Percentiles rank a stretch among this genome's conserved stretches.
Conservation (phyloP, 148 eudicot species). For the Heliamphora exappendiculata region DNA sequence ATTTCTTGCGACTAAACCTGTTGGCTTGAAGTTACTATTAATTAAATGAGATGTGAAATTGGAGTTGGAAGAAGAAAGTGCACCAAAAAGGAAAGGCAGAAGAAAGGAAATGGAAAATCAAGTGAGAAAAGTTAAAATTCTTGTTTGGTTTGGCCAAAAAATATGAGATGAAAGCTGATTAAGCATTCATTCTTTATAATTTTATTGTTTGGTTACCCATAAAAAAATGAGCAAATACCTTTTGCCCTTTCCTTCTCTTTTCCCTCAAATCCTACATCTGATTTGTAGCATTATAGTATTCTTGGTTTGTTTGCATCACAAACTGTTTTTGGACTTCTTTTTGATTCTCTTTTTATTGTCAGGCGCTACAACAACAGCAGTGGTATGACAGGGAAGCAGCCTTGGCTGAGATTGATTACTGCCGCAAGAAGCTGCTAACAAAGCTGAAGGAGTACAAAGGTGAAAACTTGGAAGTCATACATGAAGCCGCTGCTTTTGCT, state of each 20-base stretch:
- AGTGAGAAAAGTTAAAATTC: background rate
- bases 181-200: background rate
- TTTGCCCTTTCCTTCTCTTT: no score
- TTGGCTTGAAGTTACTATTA: background rate
- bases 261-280: background rate
- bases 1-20: background rate
- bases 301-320: background rate
- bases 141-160: background rate
- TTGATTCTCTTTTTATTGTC: constrained; percentile 14
- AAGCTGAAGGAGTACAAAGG: constrained; percentile 77
- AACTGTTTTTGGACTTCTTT: background rate
- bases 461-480: constrained; percentile 63
- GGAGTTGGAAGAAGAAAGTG: background rate
- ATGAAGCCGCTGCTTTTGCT: constrained; percentile 75
- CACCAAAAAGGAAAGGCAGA: background rate
- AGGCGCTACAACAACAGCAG: constrained; percentile 86
- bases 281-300: background rate
- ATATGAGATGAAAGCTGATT: background rate
- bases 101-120: background rate
- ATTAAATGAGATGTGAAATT: background rate
- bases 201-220: background rate
- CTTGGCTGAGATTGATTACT: constrained; percentile 64
- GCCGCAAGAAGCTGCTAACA: constrained; percentile 67
- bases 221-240: background rate
- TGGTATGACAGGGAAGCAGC: constrained; percentile 80